These are phyloP conservation scores for Metarhizium guizhouense DNA, from an alignment of 2,329 filamentous ascomycete genomes.

Conservation along the genomic window DNA sequence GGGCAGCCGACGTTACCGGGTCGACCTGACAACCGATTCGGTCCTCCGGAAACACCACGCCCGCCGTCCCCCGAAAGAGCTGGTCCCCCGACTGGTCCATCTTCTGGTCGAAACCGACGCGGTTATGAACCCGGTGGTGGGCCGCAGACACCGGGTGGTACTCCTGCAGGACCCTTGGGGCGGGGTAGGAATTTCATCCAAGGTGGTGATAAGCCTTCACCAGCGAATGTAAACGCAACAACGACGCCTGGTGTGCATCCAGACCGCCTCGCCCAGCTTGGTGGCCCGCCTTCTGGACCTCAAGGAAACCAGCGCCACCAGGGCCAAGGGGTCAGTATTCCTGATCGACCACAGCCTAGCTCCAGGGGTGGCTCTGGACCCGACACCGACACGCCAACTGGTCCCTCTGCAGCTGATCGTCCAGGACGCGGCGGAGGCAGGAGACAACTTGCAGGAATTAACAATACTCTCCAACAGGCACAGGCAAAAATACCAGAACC, in stretches of 20 bases:
- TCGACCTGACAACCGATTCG: conserved; percentile 34
- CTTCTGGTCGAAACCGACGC: conserved; percentile 38
- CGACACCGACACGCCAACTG: conserved; percentile 24
- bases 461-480: conserved; percentile 46
- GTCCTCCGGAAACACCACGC: conserved; percentile 28
- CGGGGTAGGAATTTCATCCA: conserved; percentile 30
- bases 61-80: conserved; percentile 38
- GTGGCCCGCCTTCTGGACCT: conserved; percentile 19
- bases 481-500: conserved; percentile 32
- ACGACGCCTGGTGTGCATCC: conserved; percentile 34
- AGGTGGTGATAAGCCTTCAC: conserved; percentile 14
- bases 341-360: conserved; percentile 18
- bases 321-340: conserved; percentile 15
- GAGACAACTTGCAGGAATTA: conserved; percentile 51
- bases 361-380: conserved; percentile 14
- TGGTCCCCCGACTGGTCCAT: conserved; percentile 39
- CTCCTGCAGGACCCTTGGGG: conserved; percentile 23
- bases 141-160: conserved; percentile 19
- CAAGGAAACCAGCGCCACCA: conserved; percentile 21
- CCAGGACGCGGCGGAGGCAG: conserved; percentile 29
- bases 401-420: conserved; percentile 27
- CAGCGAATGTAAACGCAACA: conserved; percentile 16
- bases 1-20: conserved; percentile 24
- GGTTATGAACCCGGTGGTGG: conserved; percentile 29
- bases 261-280: conserved; percentile 41